These are phyloP conservation scores for Exophiala sideris DNA, from an alignment of 2,329 filamentous ascomycete species.

Conservation along the genomic window DNA sequence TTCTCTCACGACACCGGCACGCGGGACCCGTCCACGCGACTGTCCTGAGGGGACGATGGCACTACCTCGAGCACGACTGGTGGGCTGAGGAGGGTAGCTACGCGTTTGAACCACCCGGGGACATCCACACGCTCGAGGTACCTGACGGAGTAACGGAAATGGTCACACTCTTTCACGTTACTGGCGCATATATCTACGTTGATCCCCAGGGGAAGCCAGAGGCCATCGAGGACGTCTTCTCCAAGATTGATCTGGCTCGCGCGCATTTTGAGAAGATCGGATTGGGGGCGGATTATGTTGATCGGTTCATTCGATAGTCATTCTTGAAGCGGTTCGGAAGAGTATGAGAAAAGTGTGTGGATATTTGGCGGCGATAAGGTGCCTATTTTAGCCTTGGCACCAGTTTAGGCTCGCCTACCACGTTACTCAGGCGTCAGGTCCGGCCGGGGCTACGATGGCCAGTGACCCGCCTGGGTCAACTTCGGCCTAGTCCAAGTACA, in stretches of 20 bases:
- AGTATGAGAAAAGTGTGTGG: neutral
- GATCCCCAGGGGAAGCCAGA: conserved; percentile 33
- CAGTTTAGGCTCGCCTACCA: too few relatives aligned
- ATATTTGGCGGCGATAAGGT: neutral
- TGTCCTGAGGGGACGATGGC: conserved; percentile 34
- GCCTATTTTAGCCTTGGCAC: too few relatives aligned
- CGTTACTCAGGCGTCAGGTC: too few relatives aligned
- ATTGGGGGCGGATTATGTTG: conserved; percentile 31
- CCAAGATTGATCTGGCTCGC: conserved; percentile 32
- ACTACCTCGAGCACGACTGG: conserved; percentile 38
- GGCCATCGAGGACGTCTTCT: conserved; percentile 37
- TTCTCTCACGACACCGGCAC: conserved; percentile 36
- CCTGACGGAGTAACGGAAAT: conserved; percentile 36
- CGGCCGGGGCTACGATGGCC: too few relatives aligned
- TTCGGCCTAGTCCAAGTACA: too few relatives aligned
- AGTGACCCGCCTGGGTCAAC: too few relatives aligned
- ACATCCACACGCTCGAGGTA: conserved; percentile 38
- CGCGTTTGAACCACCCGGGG: conserved; percentile 35
- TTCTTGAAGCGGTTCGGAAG: neutral
- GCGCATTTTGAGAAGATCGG: conserved; percentile 35
- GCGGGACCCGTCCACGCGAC: conserved; percentile 36
- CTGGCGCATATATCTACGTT: conserved; percentile 37
- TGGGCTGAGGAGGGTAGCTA: conserved; percentile 37
- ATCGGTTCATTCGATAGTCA: conserved; percentile 30
- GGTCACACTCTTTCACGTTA: conserved; percentile 37